Base-by-base conservation (phyloP, 768 basidiomycete genomes). In the Lentinula detonsa region DNA sequence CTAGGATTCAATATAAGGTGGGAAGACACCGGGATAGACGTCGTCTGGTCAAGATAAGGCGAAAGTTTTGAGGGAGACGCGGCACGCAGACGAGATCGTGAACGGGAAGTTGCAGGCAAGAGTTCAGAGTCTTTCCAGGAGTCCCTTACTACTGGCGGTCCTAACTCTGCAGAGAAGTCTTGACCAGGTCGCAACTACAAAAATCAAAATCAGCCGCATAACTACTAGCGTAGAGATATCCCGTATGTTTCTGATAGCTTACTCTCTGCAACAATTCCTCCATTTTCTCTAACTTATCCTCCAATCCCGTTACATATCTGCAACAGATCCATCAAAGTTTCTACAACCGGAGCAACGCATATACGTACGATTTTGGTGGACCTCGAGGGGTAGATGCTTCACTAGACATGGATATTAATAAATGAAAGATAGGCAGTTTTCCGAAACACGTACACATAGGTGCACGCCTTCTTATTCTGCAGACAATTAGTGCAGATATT, bases 321-420 rank as follows among this genome's bases (percentile, higher is more conserved):
- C 53, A 52, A 45, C 21, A 42, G 34, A 13, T 28, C 51, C 57
- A 52, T 34, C 52, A 52, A 35, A 60, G 8, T 60, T 45, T 45
- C 33, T 13, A 34, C 46, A 15, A 37, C 35, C 28, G 50, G 40
- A 49, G 18, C 34, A 56, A 50, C 60, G 49, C 15, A 48, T 55
- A 55, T 43, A 78, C 85, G 66, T 62, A 88, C 84, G 83, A 85
- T 72, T 88, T 88, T 4, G 86, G 82, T 23, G 86, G 86, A 0
- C 85, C 85, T 58, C 86, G 78, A 61, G 85, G 85, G 64, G 83
- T 83, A 4, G 86, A 87, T 1, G 75, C 76, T 69, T 87, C 86
- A n/a, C 85, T 86, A 57, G 11, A 40, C 48, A 59, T 8, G 7
- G 42, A 34, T 28, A 40, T 40, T 54, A 49, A 50, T 46, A 28